Base-by-base conservation (phyloP, 2,329 filamentous ascomycete genomes). In the Ophiosphaerella herpotricha region DNA sequence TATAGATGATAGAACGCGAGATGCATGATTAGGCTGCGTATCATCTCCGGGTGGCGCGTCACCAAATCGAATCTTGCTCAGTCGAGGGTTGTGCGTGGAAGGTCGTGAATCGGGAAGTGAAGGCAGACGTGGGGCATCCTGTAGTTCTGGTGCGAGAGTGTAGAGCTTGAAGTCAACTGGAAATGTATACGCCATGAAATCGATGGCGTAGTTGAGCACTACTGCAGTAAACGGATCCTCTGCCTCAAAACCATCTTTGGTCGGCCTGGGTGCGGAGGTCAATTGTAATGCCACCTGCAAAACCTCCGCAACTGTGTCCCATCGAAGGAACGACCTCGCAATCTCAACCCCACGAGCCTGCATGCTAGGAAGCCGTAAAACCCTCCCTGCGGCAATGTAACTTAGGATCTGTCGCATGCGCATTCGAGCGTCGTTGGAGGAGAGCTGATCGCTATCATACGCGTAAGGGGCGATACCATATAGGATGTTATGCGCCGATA, bases 1-100 rank as follows among this genome's bases (percentile, higher is more conserved):
- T 18, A 90, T 76, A 24, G 82, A 85, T 0, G 89, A 91, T 5
- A 91, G 74, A 0, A 81, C 71, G 0, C 77, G 76, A 21, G 80
- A 78, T 26, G 78, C 55, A 42, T 61, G 60, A 16, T 68, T 72
- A 9, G 72, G 62, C 34, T 72, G 68, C 26, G 66, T 61, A 9
- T 78, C 74, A 31, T 79, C 72, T 23, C 75, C 75, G 2, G 66
- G 59, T 2, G 83, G 75, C 16, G 87, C 74, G 57, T 90, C 86
- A n/a, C 88, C 88, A 62, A 91, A 91, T 52, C 85, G 83, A 44
- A 91, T 89, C 54, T 79, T 81, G 53, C 80, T 82, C 9, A 88
- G 75, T 23, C 85, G 81, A 34, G 80, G 78, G 43, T 83, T 77
- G 43, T 76, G 75, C 4, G 67, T 65, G 9, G 72, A 63, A 5